phyloP scores from a whole-genome alignment of 108 stramenopile species.

The Discostella stelligeroides region DNA sequence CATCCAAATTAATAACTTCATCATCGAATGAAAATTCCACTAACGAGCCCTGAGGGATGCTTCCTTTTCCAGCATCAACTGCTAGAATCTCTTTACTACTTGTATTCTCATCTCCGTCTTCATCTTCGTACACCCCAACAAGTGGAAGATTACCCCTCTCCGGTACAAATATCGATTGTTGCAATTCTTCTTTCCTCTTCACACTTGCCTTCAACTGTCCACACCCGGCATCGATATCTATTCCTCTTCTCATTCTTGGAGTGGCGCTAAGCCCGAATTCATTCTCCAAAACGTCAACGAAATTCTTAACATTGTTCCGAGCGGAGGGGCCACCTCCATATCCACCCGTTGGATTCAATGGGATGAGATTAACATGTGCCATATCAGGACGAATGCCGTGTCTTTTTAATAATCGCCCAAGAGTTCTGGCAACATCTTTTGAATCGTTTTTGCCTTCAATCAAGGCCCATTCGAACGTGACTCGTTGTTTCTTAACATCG shows the following conservation, averaged over 20 bases:
- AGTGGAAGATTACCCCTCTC: constrained; percentile 24
- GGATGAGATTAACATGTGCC: constrained; percentile 96
- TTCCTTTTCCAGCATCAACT: constrained; percentile 1
- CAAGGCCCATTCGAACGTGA: constrained; percentile 97
- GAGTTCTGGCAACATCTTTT: constrained; percentile 65
- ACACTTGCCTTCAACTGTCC: constrained; percentile 91
- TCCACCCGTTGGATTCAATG: constrained; percentile 93
- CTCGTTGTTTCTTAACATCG: constrained; percentile 65
- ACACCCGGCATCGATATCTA: constrained; percentile 98
- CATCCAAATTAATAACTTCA: constrained; percentile 50
- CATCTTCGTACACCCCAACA: constrained; percentile 59
- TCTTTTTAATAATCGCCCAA: constrained; percentile 67
- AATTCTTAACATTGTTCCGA: constrained; percentile 62
- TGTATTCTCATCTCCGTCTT: constrained; percentile 44
- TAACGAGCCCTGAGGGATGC: constrained; percentile 16
- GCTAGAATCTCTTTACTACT: constrained; percentile 16
- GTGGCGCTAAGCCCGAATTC: constrained; percentile 78
- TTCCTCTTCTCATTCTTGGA: constrained; percentile 93
- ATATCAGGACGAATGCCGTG: constrained; percentile 64
- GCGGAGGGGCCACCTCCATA: constrained; percentile 70
- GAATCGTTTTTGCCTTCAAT: constrained; percentile 93
- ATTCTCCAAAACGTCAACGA: constrained; percentile 68
- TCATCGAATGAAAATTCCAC: constrained; percentile 54
- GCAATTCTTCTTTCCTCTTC: constrained; percentile 52
- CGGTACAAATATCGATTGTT: constrained; percentile 4